Percentiles rank a stretch among this genome's conserved stretches.
phyloP scores from a whole-genome alignment of 148 eudicot species.

The Cornus suecica region DNA sequence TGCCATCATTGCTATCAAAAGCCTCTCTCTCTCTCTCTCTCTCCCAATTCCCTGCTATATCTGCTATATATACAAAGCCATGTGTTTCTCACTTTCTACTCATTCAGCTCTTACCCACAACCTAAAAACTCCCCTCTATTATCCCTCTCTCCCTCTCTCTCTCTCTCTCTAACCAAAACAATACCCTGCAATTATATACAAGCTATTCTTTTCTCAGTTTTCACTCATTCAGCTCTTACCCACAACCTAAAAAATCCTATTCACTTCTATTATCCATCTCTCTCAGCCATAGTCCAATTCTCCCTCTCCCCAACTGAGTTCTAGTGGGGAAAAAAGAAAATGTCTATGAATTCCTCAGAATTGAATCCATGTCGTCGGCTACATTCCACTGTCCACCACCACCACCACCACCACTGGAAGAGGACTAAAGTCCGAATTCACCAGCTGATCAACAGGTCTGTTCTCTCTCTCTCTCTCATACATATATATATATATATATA shows the following conservation, averaged over 20 bases:
- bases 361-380: slow-evolving; percentile 11
- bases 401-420: slow-evolving; percentile 6
- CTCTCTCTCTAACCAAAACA: slow-evolving; percentile 8
- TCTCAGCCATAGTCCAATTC: no score
- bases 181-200: slow-evolving; percentile 5
- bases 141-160: not conserved
- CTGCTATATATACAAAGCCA: not conserved
- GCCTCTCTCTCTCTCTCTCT: slow-evolving; percentile 7
- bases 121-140: not conserved
- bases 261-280: no score
- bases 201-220: not conserved
- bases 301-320: not conserved
- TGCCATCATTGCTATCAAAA: slow-evolving; percentile 41
- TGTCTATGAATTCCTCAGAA: slow-evolving; percentile 20
- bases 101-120: slow-evolving; percentile 3
- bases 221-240: slow-evolving; percentile 12
- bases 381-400: slow-evolving; percentile 10
- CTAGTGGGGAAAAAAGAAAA: not conserved
- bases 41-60: slow-evolving; percentile 9
- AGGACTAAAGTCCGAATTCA: slow-evolving; percentile 20
- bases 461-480: not conserved
- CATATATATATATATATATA: not conserved
- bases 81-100: slow-evolving; percentile 9
- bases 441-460: slow-evolving; percentile 27
- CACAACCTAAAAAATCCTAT: not conserved